A percentile compares a stretch with the other conserved stretches of the same genome.
Evolutionary conservation across 441 rosid species (phyloP).

Genomic region (Gossypium gossypioides): DNA sequence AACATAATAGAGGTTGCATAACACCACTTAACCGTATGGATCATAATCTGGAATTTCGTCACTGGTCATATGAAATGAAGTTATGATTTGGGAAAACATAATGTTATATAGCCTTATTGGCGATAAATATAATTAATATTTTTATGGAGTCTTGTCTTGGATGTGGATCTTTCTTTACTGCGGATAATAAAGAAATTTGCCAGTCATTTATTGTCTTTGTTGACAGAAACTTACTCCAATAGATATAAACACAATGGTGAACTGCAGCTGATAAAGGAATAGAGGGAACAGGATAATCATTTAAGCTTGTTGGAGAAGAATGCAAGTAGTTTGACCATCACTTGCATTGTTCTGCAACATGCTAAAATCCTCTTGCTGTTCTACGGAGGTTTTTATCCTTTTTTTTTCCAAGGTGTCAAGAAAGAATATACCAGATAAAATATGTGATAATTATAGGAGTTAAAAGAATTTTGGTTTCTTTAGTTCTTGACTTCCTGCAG

Average conservation of each 20-base stretch:
- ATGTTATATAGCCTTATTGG: neutral
- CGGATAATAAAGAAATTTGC: neutral
- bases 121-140: neutral
- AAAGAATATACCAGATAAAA: neutral
- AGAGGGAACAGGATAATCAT: neutral
- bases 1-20: no score
- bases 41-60: neutral
- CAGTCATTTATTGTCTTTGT: neutral
- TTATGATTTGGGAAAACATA: neutral
- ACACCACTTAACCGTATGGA: neutral
- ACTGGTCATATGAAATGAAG: neutral
- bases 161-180: neutral
- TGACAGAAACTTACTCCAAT: neutral
- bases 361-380: neutral
- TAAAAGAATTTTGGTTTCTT: neutral
- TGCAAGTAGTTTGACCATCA: neutral
- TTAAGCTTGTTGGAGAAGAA: neutral
- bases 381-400: neutral
- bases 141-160: neutral
- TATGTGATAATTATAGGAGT: neutral
- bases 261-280: neutral
- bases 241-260: neutral
- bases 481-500: neutral
- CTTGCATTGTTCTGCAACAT: neutral
- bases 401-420: neutral